A percentile compares a stretch with the other conserved stretches of the same genome.
These are phyloP conservation scores for Ceratocystis colombiana DNA, from an alignment of 2,329 filamentous ascomycete species.

Conservation along the genomic window DNA sequence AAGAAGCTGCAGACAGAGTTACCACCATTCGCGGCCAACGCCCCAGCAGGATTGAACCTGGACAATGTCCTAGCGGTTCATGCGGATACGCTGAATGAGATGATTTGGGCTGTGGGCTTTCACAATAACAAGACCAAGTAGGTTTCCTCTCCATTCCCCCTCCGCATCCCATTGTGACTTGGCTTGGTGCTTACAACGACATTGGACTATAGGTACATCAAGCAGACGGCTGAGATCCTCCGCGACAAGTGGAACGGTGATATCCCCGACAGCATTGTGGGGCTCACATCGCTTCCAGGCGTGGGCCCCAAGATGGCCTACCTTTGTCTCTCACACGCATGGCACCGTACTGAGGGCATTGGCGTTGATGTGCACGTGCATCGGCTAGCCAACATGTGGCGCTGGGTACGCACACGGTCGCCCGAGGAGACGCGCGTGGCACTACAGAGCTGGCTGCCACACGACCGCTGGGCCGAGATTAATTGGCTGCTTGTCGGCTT, in stretches of 20 bases:
- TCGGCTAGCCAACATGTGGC: constrained; percentile 88
- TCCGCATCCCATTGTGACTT: not conserved
- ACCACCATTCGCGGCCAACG: constrained; percentile 40
- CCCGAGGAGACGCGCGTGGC: constrained; percentile 72
- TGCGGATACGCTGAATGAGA: constrained; percentile 53
- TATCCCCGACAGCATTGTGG: constrained; percentile 68
- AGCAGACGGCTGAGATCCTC: constrained; percentile 62
- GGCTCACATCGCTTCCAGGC: constrained; percentile 66
- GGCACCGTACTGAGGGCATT: constrained; percentile 59
- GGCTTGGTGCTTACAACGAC: not conserved
- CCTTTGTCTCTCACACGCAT: constrained; percentile 68
- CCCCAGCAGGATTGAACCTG: constrained; percentile 52
- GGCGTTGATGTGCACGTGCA: constrained; percentile 94
- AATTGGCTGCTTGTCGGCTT: constrained; percentile 81
- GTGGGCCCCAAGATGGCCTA: constrained; percentile 95
- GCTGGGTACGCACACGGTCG: constrained; percentile 71
- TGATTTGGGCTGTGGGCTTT: constrained; percentile 80
- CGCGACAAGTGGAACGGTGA: constrained; percentile 61
- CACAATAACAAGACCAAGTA: constrained; percentile 89
- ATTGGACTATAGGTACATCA: constrained; percentile 45
- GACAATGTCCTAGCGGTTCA: constrained; percentile 66
- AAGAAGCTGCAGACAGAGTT: constrained; percentile 65
- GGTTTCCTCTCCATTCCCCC: constrained; percentile 26
- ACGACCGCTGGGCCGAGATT: constrained; percentile 81
- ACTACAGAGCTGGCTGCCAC: constrained; percentile 73